Percentiles rank a stretch among this genome's conserved stretches.
phyloP scores from a whole-genome alignment of 2,329 filamentous ascomycete species.

The Phoma sp. region DNA sequence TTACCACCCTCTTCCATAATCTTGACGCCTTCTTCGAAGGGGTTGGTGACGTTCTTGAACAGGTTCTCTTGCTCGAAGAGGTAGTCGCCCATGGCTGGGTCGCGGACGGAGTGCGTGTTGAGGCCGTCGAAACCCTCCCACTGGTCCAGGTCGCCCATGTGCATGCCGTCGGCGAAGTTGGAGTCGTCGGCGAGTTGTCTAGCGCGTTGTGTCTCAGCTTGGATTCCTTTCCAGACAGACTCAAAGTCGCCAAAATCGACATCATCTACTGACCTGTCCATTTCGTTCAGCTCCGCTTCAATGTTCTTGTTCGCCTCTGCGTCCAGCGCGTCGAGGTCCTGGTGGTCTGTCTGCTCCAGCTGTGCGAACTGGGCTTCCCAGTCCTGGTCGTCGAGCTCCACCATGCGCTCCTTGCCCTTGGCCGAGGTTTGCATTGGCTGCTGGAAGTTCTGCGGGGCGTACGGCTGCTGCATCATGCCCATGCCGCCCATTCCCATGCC shows the following conservation, averaged over 20 bases:
- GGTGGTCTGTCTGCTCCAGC: constrained; percentile 73
- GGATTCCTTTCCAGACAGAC: constrained; percentile 83
- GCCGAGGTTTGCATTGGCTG: constrained; percentile 59
- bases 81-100: constrained; percentile 86
- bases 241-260: constrained; percentile 92
- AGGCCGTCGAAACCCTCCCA: constrained; percentile 79
- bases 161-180: constrained; percentile 65
- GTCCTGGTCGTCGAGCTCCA: constrained; percentile 90
- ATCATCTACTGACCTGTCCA: constrained; percentile 79
- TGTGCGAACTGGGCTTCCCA: constrained; percentile 98
- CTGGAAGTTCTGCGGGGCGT: constrained; percentile 56
- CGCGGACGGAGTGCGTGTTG: constrained; percentile 71
- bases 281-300: constrained; percentile 84
- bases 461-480: constrained; percentile 55
- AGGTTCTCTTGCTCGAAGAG: constrained; percentile 95
- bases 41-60: constrained; percentile 80
- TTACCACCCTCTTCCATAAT: constrained; percentile 96
- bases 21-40: constrained; percentile 90
- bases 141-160: constrained; percentile 77
- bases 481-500: constrained; percentile 63
- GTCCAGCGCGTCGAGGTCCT: constrained; percentile 59
- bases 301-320: constrained; percentile 75
- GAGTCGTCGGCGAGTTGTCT: constrained; percentile 74
- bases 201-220: constrained; percentile 75
- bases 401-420: constrained; percentile 83